phyloP scores from a whole-genome alignment of 306 rosid genomes.

The Macrotyloma uniflorum region DNA sequence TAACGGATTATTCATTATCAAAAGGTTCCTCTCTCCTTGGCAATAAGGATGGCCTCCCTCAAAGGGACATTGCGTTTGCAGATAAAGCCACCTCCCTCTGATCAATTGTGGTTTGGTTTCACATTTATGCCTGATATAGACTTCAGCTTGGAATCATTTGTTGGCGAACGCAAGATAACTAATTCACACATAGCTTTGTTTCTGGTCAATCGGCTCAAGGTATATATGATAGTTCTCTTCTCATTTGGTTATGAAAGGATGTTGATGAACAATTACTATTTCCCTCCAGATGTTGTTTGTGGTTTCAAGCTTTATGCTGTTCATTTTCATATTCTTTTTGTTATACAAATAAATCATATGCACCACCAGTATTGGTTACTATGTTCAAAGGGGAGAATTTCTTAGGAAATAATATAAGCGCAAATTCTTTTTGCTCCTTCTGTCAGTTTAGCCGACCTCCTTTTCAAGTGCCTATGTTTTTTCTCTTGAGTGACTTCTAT shows the following conservation, averaged over 20 bases:
- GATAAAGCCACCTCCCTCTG: constrained; percentile 96
- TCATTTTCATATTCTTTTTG: not conserved
- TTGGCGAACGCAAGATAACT: constrained; percentile 87
- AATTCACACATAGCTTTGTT: constrained; percentile 67
- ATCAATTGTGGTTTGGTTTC: constrained; percentile 87
- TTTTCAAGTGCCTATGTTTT: not conserved
- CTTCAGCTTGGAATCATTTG: constrained; percentile 74
- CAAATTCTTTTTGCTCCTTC: not conserved
- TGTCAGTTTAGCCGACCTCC: constrained; percentile 16
- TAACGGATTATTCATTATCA: constrained; percentile 44
- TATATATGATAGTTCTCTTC: constrained; percentile 48
- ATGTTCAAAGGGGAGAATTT: not conserved
- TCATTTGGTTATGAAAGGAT: constrained; percentile 21
- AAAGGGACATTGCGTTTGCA: constrained; percentile 85
- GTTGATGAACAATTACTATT: not conserved
- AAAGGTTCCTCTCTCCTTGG: constrained; percentile 87
- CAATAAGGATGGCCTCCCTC: constrained; percentile 75
- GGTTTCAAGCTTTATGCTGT: not conserved
- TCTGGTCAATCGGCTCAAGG: constrained; percentile 80
- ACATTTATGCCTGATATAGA: constrained; percentile 91
- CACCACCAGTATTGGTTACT: not conserved
- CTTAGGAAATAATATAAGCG: not conserved
- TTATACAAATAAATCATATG: not conserved
- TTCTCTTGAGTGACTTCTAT: not conserved
- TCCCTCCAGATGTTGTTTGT: not conserved